phyloP scores from a whole-genome alignment of 306 rosid genomes.

The Senna tora region DNA sequence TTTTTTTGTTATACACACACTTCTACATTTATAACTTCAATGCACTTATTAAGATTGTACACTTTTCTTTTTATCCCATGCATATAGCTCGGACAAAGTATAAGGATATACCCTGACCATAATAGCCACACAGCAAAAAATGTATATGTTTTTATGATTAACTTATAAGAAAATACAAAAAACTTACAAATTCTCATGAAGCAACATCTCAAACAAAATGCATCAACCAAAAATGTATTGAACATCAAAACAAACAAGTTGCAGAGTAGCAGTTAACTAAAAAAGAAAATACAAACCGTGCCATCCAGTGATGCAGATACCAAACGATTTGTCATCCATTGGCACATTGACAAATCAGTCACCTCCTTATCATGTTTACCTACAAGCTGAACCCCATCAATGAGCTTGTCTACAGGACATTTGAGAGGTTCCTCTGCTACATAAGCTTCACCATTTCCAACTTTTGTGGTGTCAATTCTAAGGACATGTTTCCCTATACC shows the following conservation, averaged over 20 bases:
- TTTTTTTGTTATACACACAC: background rate
- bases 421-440: constrained; percentile 80
- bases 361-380: constrained; percentile 95
- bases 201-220: constrained; percentile 1
- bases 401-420: constrained; percentile 81
- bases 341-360: constrained; percentile 98
- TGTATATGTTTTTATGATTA: no score
- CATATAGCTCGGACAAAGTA: no score
- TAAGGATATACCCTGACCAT: no score
- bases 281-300: constrained; percentile 61
- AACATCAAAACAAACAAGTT: background rate
- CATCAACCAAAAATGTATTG: background rate
- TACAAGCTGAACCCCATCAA: constrained; percentile 93
- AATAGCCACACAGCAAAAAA: background rate
- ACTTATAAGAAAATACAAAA: background rate
- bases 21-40: background rate
- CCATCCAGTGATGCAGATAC: constrained; percentile 98
- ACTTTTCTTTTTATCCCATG: background rate
- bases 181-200: background rate
- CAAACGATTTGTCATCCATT: constrained; percentile 97
- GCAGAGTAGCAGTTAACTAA: constrained; percentile 18
- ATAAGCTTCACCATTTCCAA: constrained; percentile 69
- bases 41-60: background rate
- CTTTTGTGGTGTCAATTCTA: constrained; percentile 92
- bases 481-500: constrained; percentile 83